phyloP scores from a whole-genome alignment of 73 alveolate genomes.

The Paramecium primaurelia region DNA sequence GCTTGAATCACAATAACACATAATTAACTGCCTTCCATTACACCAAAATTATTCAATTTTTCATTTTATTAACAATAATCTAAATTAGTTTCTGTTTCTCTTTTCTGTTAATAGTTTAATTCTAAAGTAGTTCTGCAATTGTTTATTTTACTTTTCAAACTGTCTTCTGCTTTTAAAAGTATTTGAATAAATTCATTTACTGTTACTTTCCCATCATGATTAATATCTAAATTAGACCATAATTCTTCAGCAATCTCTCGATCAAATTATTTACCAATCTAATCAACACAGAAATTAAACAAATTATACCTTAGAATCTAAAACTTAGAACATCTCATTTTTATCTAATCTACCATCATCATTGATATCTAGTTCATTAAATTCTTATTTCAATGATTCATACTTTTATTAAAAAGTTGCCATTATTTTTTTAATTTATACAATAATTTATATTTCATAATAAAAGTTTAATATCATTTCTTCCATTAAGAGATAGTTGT shows the following conservation, averaged over 20 bases:
- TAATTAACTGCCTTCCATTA: background rate
- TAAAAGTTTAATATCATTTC: background rate
- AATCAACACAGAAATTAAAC: background rate
- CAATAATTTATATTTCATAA: background rate
- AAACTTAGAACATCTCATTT: background rate
- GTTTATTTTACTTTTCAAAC: background rate
- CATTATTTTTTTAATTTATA: background rate
- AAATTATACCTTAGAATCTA: background rate
- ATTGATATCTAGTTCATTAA: background rate
- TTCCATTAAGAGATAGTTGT: background rate
- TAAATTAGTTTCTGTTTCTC: background rate
- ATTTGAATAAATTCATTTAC: background rate
- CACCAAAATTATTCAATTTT: background rate
- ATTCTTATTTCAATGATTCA: background rate
- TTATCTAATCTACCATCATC: background rate
- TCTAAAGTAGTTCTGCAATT: background rate
- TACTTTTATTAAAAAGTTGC: background rate
- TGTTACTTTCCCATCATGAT: background rate
- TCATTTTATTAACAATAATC: background rate
- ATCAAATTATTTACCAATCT: background rate
- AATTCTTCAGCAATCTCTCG: background rate
- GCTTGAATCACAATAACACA: background rate
- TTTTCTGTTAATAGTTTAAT: background rate
- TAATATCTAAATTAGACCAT: background rate
- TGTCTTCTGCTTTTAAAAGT: slow-evolving; percentile 14